Base-by-base conservation (phyloP, 768 basidiomycete species). In the Tricholoma matsutake region DNA sequence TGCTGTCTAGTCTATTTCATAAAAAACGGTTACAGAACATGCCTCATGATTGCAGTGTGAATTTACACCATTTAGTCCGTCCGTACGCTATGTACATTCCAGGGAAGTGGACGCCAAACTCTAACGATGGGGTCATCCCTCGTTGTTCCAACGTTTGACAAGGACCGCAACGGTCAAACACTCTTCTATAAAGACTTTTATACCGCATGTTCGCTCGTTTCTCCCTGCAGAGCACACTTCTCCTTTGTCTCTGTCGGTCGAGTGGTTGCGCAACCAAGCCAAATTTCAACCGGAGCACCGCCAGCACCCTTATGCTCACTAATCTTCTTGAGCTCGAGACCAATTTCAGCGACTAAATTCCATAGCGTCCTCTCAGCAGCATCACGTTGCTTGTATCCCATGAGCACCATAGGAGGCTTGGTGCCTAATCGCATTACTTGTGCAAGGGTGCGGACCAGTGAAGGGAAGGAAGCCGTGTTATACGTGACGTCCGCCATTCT, bases 401-500 rank as follows among this genome's bases (percentile, higher is more conserved):
- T 69, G 7, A 96, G 62, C 2, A 96, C 76, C 0, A 80, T 65
- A 0, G 78, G 75, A 3, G 74, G 71, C 28, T 70, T 72, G 28
- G 71, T 47, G 6, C 69, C 67, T 35, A 78, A 60, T 62, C 67
- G 59, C 22, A 86, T 65, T 4, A 95, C 76, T 2, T 73, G 69
- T 4, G 76, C 73, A 22, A 96, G 75, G 0, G 92, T 94, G n/a
- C 75, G 75, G 16, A 93, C 72, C 41, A 96, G 83, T 0, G 89
- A 79, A 2, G 90, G 84, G 72, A 96, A 97, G 1, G 92, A 89
- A 1, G 86, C 76, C 0, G 91, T 92, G 75, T 96, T 96, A 77
- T 96, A 96, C 1, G 93, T 89, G 7, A 96, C 92, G 67, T 97
- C 95, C 11, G 94, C 91, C 86, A 96, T 93, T 47, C 94, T 95